phyloP scores from a whole-genome alignment of 1,139 yeast genomes.

The Saccharomyces hybrid region DNA sequence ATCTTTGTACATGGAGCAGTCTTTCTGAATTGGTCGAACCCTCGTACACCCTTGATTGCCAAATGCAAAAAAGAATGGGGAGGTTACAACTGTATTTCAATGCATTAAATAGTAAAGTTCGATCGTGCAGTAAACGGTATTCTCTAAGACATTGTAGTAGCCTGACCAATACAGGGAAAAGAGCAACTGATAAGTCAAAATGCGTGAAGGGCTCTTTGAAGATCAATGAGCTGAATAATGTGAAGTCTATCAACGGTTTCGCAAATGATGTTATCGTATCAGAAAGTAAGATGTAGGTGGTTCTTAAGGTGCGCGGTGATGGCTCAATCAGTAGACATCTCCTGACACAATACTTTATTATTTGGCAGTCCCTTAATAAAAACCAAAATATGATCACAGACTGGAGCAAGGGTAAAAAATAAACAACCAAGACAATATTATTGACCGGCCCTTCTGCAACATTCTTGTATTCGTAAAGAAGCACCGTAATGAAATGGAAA shows the following conservation, averaged over 20 bases:
- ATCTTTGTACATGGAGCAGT: slow-evolving; percentile 10
- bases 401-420: slow-evolving; percentile 34
- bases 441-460: slow-evolving; percentile 11
- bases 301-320: slow-evolving; percentile 56
- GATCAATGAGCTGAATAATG: slow-evolving; percentile 39
- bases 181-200: slow-evolving; percentile 36
- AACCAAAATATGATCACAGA: slow-evolving; percentile 26
- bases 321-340: slow-evolving; percentile 46
- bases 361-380: slow-evolving; percentile 34
- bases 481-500: slow-evolving; percentile 1
- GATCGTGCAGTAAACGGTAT: slow-evolving; percentile 43
- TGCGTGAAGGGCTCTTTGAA: slow-evolving; percentile 16
- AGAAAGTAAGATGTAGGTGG: slow-evolving; percentile 71
- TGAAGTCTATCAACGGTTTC: slow-evolving; percentile 64
- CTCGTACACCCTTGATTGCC: slow-evolving; percentile 25
- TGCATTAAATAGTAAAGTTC: slow-evolving; percentile 57
- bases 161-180: slow-evolving; percentile 61
- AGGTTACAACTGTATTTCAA: slow-evolving; percentile 64
- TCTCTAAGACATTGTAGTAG: slow-evolving; percentile 76
- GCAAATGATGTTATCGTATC: slow-evolving; percentile 77
- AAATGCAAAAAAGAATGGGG: slow-evolving; percentile 46
- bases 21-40: slow-evolving; percentile 9
- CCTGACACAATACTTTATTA: slow-evolving; percentile 34
- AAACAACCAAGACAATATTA: slow-evolving; percentile 3
- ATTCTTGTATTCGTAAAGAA: slow-evolving; percentile 13